Conservation (phyloP, 1,284 basidiomycete genomes). For the Cutaneotrichosporon sp. region DNA sequence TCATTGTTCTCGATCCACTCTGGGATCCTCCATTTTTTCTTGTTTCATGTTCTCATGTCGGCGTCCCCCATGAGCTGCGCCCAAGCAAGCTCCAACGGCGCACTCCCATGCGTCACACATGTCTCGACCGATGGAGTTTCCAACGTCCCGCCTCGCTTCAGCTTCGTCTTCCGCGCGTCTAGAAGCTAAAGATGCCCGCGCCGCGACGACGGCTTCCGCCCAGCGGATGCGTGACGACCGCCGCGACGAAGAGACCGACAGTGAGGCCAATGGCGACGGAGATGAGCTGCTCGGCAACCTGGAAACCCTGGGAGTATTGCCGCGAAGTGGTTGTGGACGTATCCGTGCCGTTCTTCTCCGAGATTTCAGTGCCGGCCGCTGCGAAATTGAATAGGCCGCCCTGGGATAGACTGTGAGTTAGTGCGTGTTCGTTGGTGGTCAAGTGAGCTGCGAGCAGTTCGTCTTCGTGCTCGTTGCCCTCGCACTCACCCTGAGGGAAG, state of each 20-base stretch:
- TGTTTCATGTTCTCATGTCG: too few relatives aligned
- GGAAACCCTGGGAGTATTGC: slow-evolving; percentile 52
- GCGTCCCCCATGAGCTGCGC: too few relatives aligned
- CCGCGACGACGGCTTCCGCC: slow-evolving; percentile 50
- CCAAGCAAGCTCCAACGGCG: too few relatives aligned
- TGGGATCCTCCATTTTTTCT: not conserved
- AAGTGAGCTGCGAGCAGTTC: too few relatives aligned
- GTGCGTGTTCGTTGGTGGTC: not conserved
- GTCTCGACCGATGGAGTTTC: too few relatives aligned
- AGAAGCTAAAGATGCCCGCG: slow-evolving; percentile 50
- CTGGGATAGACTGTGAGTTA: slow-evolving; percentile 50
- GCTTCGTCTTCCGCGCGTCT: too few relatives aligned
- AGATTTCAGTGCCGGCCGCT: slow-evolving; percentile 1
- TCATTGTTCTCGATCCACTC: not conserved
- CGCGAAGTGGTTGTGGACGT: slow-evolving; percentile 8
- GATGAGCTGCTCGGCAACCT: slow-evolving; percentile 49
- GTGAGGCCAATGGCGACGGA: slow-evolving; percentile 52
- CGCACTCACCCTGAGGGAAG: slow-evolving; percentile 60
- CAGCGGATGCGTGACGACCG: slow-evolving; percentile 52
- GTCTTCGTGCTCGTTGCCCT: too few relatives aligned
- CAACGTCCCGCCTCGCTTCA: too few relatives aligned
- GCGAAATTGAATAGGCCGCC: slow-evolving; percentile 59
- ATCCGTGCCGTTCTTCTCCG: not conserved
- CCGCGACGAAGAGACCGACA: slow-evolving; percentile 61
- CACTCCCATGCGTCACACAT: too few relatives aligned